Conservation (phyloP, 495 filamentous ascomycete genomes). For the Xylaria acuta region DNA sequence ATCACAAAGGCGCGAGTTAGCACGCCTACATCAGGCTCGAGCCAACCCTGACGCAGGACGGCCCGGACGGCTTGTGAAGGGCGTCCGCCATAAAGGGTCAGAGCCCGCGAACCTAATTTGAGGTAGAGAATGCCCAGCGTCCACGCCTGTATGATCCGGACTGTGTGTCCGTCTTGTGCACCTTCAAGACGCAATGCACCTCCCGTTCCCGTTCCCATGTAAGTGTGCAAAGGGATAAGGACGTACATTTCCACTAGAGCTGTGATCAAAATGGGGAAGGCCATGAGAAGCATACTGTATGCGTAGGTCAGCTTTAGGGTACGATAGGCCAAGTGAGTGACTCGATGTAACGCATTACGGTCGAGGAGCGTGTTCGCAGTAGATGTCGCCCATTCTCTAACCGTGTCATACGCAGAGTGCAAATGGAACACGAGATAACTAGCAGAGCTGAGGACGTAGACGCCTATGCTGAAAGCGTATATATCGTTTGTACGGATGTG, state of each 20-base stretch:
- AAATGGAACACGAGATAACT: constrained; percentile 65
- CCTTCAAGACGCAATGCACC: constrained; percentile 46
- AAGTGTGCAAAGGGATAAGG: constrained; percentile 86
- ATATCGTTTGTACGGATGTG: constrained; percentile 86
- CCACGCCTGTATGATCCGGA: constrained; percentile 93
- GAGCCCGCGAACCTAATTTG: constrained; percentile 77
- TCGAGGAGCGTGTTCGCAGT: constrained; percentile 42
- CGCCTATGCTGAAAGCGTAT: constrained; percentile 90
- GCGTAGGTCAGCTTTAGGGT: constrained; percentile 69
- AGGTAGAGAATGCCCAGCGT: constrained; percentile 91
- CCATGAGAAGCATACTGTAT: constrained; percentile 69
- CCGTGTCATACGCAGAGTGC: constrained; percentile 48
- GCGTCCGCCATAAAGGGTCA: constrained; percentile 68
- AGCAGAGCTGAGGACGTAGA: constrained; percentile 74
- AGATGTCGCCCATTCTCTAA: constrained; percentile 38
- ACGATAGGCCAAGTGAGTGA: constrained; percentile 33
- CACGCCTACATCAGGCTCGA: constrained; percentile 77
- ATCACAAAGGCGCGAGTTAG: constrained; percentile 85
- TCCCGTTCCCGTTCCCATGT: constrained; percentile 54
- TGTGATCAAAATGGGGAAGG: constrained; percentile 85
- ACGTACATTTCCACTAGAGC: constrained; percentile 87
- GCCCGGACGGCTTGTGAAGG: constrained; percentile 75
- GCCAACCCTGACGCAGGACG: constrained; percentile 78
- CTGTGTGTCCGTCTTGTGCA: constrained; percentile 60
- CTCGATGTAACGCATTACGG: constrained; percentile 43